Evolutionary conservation across 2,329 filamentous ascomycete genomes (phyloP).

Genomic region (Rhynchosporium graminicola): DNA sequence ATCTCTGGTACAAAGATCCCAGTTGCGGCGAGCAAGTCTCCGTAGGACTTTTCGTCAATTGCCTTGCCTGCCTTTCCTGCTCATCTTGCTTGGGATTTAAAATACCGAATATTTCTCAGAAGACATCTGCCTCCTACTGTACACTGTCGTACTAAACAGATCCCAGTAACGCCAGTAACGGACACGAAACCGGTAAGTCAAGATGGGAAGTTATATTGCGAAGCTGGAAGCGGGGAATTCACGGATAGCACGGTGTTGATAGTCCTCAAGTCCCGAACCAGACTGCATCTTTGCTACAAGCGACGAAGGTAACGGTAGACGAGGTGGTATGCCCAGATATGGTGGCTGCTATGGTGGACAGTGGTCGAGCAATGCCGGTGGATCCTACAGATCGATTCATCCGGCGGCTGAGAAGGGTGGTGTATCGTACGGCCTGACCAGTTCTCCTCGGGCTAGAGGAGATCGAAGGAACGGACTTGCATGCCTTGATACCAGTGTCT

Average conservation of each 20-base stretch:
- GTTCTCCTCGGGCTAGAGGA: constrained; percentile 4
- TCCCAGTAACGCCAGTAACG: no score
- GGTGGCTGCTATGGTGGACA: constrained; percentile 1
- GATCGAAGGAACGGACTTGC: background rate
- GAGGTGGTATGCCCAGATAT: background rate
- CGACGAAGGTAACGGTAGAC: constrained; percentile 5
- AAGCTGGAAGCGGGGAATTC: background rate
- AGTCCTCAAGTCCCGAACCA: background rate
- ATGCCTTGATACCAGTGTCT: background rate
- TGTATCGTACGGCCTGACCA: constrained; percentile 3
- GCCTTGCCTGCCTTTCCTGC: constrained; percentile 2
- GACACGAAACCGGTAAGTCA: constrained; percentile 1
- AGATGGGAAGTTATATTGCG: background rate
- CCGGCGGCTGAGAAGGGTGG: constrained; percentile 13
- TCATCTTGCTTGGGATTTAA: background rate
- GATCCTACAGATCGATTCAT: constrained; percentile 12
- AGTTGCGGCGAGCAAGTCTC: constrained; percentile 12
- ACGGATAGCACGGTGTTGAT: background rate
- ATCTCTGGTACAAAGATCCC: background rate
- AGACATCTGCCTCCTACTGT: no score
- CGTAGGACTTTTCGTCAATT: background rate
- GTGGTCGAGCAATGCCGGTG: constrained; percentile 4
- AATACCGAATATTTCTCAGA: no score
- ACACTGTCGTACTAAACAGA: no score
- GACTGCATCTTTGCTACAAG: constrained; percentile 3